Conservation (phyloP, 2,329 filamentous ascomycete genomes). For the Trichoderma cornu-damae region DNA sequence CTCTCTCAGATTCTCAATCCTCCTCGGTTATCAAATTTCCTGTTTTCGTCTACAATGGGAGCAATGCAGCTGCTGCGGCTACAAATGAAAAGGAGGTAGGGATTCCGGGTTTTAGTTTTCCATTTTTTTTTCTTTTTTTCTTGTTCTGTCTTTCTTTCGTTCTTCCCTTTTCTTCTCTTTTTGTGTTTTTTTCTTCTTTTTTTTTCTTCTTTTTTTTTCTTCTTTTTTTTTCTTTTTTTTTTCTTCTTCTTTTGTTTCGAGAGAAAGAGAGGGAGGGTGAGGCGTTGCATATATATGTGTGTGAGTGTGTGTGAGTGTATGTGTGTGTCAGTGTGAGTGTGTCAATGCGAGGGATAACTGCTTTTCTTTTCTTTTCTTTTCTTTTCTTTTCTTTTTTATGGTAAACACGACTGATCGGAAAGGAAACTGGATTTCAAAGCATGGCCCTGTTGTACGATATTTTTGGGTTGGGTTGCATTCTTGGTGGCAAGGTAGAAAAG, state of each 20-base stretch:
- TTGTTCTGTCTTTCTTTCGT: conserved; percentile 9
- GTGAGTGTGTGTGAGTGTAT: conserved; percentile 20
- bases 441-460: conserved; percentile 31
- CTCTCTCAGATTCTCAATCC: background rate
- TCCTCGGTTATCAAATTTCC: background rate
- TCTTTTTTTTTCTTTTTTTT: background rate
- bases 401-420: conserved; percentile 23
- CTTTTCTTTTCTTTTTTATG: conserved; percentile 13
- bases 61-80: conserved; percentile 5
- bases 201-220: background rate
- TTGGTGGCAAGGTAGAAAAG: conserved; percentile 13
- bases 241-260: background rate
- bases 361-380: background rate
- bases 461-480: conserved; percentile 24
- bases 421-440: conserved; percentile 20
- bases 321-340: conserved; percentile 18
- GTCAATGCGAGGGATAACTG: conserved; percentile 21
- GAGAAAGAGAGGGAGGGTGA: background rate
- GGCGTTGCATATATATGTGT: conserved; percentile 17
- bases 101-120: conserved; percentile 1
- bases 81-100: conserved; percentile 14
- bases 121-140: conserved; percentile 3
- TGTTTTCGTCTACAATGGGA: background rate
- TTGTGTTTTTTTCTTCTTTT: background rate
- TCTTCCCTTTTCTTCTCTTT: too few species aligned